Base-by-base conservation (phyloP, 306 rosid species). In the Glycyrrhiza uralensis region DNA sequence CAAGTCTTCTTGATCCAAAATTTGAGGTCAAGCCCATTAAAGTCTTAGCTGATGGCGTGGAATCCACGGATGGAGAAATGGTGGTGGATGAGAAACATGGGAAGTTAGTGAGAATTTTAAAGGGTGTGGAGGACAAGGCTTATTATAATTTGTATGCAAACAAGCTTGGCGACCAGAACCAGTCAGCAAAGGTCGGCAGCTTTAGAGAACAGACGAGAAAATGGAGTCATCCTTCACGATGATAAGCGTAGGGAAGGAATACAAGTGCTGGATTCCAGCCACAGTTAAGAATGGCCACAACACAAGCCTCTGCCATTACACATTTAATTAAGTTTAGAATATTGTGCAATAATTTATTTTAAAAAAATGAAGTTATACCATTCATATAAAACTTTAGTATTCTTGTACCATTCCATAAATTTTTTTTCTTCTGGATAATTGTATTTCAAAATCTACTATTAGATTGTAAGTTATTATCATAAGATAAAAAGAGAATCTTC, bases 111-210 rank as follows among this genome's bases (percentile, higher is more conserved):
- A 85, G 75, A 82, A 60, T 91, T 60, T 81, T 94, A 78, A 73
- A 83, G 20, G 22, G 42, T 61, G 83, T 94, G 52, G 76, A 84
- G 30, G 66, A 55, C 4, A 30, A 30, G 26, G 79, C 76, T 36
- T 91, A 79, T 76, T 71, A 78, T 45, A 61, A 85, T 70, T 36
- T 78, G 29, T 84, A 81, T 49, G 87, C 88, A 49, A 72, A 68
- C 7, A 83, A 76, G 80, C 91, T 89, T 7, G 78, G 88, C 1
- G 35, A 75, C 52, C 22, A 20, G 44, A 71, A 63, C 17, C 95
- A 89, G 24, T 78, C 96, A 67, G 98, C 97, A 32, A 81, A 86
- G 71, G 18, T 91, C 8, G 87, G 59, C 39, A 89, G 93, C 79
- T 91, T 87, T 79, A 66, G 80, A 28, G 88, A 83, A 46, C 96